A percentile compares a stretch with the other conserved stretches of the same genome.
Evolutionary conservation across 352 stramenopile species (phyloP).

Genomic region (Phytophthora quininea): DNA sequence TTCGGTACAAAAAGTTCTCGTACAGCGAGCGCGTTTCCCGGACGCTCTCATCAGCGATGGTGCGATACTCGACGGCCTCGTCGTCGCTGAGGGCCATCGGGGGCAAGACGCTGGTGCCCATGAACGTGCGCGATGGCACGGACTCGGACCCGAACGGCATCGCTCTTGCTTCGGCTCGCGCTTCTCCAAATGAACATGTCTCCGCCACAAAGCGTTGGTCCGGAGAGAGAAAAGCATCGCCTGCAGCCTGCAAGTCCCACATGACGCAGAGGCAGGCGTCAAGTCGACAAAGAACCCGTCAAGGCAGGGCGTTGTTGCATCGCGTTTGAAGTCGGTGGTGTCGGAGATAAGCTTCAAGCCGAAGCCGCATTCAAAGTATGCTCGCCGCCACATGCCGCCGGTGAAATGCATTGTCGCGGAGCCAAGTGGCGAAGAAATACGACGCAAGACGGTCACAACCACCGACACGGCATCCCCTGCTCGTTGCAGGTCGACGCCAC

Average conservation of each 20-base stretch:
- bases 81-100: constrained; percentile 33
- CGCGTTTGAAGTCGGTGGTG: not conserved
- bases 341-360: no score
- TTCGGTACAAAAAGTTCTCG: constrained; percentile 45
- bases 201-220: not conserved
- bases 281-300: not conserved
- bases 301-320: not conserved
- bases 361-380: no score
- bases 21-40: constrained; percentile 45
- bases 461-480: constrained; percentile 80
- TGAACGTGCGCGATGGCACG: constrained; percentile 9
- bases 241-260: not conserved
- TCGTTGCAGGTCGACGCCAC: constrained; percentile 65
- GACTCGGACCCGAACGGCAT: constrained; percentile 6
- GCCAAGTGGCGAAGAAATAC: constrained; percentile 23
- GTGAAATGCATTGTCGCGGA: not conserved
- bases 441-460: constrained; percentile 62
- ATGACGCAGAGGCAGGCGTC: not conserved
- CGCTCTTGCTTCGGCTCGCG: not conserved
- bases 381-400: no score
- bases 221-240: not conserved
- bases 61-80: constrained; percentile 39
- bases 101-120: constrained; percentile 27
- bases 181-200: not conserved
- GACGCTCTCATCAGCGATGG: constrained; percentile 41